phyloP scores from a whole-genome alignment of 1,284 basidiomycete genomes.

The Apiotrichum domesticum region DNA sequence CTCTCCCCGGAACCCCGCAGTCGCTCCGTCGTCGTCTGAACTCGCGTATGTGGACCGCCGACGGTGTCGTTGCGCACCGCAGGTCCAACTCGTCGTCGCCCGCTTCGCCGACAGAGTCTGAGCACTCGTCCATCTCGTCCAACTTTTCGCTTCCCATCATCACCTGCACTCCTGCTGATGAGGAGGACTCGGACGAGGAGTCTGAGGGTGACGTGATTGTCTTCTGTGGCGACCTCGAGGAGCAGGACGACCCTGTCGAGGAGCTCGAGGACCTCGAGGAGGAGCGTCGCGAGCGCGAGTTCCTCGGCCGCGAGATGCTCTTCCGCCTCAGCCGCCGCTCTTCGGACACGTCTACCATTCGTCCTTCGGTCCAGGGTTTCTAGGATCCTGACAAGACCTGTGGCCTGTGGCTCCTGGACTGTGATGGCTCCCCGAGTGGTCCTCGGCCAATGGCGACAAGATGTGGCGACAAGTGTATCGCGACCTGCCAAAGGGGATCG shows the following conservation, averaged over 20 bases:
- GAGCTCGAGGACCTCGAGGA: slow-evolving; percentile 24
- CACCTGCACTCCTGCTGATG: slow-evolving; percentile 43
- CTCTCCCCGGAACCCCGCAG: slow-evolving; percentile 7
- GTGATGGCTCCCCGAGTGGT: too few species aligned
- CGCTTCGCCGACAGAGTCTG: slow-evolving; percentile 23
- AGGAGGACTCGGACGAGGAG: slow-evolving; percentile 40
- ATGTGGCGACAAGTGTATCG: too few species aligned
- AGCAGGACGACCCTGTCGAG: neutral
- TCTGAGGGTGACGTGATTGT: slow-evolving; percentile 22
- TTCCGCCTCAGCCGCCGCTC: slow-evolving; percentile 7
- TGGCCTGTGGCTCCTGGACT: too few species aligned
- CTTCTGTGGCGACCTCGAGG: slow-evolving; percentile 16
- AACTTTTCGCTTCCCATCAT: slow-evolving; percentile 40
- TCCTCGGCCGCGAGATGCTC: slow-evolving; percentile 21
- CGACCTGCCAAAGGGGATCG: too few species aligned
- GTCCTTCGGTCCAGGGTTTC: neutral
- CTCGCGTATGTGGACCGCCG: slow-evolving; percentile 2
- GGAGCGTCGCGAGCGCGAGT: slow-evolving; percentile 31
- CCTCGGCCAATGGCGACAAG: too few species aligned
- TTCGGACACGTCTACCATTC: neutral
- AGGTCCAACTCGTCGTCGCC: slow-evolving; percentile 9
- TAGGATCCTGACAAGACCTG: neutral
- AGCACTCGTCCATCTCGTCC: slow-evolving; percentile 18
- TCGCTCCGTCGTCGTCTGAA: neutral
- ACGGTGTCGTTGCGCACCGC: neutral